Evolutionary conservation across 2,329 filamentous ascomycete genomes (phyloP), one percentile per base, ranked within the genome.

Genomic region (Drechslerella coelobrocha): DNA sequence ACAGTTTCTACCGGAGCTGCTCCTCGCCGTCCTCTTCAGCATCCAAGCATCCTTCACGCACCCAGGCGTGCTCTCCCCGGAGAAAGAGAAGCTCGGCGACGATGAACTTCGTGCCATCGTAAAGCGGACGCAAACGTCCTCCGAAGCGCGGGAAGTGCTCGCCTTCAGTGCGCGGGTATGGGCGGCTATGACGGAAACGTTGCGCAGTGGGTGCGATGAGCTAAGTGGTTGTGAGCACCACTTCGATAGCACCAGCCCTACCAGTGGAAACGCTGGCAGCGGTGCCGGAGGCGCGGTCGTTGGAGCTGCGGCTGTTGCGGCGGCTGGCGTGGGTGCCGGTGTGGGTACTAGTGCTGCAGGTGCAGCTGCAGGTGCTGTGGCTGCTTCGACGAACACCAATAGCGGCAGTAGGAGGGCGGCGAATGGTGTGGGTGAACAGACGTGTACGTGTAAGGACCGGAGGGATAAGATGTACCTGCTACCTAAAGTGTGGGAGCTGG

Each of bases 31-130:
- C 31, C 66, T 76, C 53, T 76, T 74, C 66, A 73, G 75, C 39
- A 75, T 72, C 37, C 73, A 76, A 61, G 75, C 75, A n/a, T 76
- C 72, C 23, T 77, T 76, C 61, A 76, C 74, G 17, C 73, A 76
- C 48, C 75, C 73, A 0, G 74, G 74, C 31, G 68, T 76, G 8
- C 72, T 76, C 10, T 65, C 75, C 14, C 72, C 75, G 21, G 71
- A 73, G 23, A 75, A 75, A 34, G 74, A 76, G 61, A 73, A 72
- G 53, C 61, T 75, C 2, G 73, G 75, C 23, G 75, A 76, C 52
- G 63, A 68, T 43, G 75, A 76, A 65, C 73, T 76, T 23, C 75
- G 75, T 54, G 69, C 72, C 7, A 74, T 76, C 56, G 73, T 76
- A 17, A 76, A 75, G 47, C 71, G 73, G 14, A 76, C 75, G 6